Base-by-base conservation (phyloP, 1,139 yeast genomes). In the Yamadazyma spencermartinsiae region DNA sequence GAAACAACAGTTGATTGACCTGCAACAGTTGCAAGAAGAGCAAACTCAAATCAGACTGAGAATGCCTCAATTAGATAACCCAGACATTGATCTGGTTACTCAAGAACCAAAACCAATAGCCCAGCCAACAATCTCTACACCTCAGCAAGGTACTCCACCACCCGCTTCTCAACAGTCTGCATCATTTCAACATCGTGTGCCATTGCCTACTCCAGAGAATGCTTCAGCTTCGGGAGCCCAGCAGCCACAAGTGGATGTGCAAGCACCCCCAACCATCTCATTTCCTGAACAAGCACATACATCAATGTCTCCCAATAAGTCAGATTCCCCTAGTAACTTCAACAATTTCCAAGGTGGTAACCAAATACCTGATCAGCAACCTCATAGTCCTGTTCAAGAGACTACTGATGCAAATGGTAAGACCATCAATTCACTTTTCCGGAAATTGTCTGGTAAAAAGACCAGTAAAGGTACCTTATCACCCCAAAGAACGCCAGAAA, bases 221-320 rank as follows among this genome's bases (percentile, higher is more conserved):
- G 6, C 31, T 10, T 17, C 17, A 17, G 34, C 17, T 17, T 2
- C 23, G 10, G 30, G 31, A 15, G 17, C 36, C 11, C 34, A 26
- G 33, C 31, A 4, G 12, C 11, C 30, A 9, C 6, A 4, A 10
- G 30, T 15, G 16, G 8, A 16, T 10, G 6, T 8, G 5, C 24
- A 17, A 17, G 28, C 32, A 12, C 33, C 39, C 23, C 42, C 54
- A n/a, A 65, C 54, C 6, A 52, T 68, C 35, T 40, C 82, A 11
- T 72, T 77, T 52, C 89, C 89, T 8, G 83, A 80, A 49, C 86
- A 81, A 46, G 88, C 87, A 0, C 86, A 83, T 52, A 80, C 86
- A 2, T 71, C 84, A 29, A 37, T 54, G 34, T 40, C 52, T 1
- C 46, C 48, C 26, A 40, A 20, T 12, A 38, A 37, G 6, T 15